phyloP scores from a whole-genome alignment of 108 stramenopile genomes.

The Skeletonema menzelii region DNA sequence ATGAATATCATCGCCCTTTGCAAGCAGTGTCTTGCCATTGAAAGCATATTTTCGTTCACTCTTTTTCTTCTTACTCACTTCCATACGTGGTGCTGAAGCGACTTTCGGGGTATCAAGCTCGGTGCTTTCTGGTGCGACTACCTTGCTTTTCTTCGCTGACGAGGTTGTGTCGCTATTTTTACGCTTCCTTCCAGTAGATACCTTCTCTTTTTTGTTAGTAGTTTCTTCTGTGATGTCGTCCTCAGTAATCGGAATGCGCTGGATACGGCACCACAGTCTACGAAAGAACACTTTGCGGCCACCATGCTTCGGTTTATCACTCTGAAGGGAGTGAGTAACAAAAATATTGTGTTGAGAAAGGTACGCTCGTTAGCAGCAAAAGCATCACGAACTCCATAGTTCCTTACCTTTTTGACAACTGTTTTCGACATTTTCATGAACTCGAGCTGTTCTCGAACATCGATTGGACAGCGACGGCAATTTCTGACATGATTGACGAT shows the following conservation, averaged over 20 bases:
- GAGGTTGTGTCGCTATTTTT: background rate
- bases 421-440: constrained; percentile 78
- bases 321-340: constrained; percentile 14
- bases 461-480: constrained; percentile 80
- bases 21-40: constrained; percentile 67
- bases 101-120: constrained; percentile 6
- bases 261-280: constrained; percentile 87
- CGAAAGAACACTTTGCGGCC: constrained; percentile 91
- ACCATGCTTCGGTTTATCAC: constrained; percentile 86
- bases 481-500: constrained; percentile 88
- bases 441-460: constrained; percentile 83
- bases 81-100: background rate
- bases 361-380: too few species aligned
- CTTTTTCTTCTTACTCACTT: background rate
- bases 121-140: background rate
- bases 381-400: background rate
- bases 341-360: background rate
- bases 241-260: constrained; percentile 66
- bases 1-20: constrained; percentile 70
- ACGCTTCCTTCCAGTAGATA: background rate
- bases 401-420: constrained; percentile 23
- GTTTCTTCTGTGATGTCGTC: constrained; percentile 28
- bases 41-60: constrained; percentile 11
- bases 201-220: constrained; percentile 41
- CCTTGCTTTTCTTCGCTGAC: background rate